A percentile compares a stretch with the other conserved stretches of the same genome.
Conservation (phyloP, 805 yeast genomes). For the Dipodascopsis tothii region DNA sequence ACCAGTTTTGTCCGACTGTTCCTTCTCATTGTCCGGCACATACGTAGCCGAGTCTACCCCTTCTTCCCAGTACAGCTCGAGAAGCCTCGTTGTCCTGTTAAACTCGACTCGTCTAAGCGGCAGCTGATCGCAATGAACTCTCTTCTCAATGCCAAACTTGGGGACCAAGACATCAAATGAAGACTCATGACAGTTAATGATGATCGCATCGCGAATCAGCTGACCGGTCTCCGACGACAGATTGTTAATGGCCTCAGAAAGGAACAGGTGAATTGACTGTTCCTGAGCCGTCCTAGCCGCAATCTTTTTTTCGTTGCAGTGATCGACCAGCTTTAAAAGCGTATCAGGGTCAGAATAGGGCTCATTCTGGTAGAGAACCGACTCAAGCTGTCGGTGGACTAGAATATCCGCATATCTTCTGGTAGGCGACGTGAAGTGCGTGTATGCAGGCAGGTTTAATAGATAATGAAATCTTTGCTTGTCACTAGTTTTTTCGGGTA, state of each 20-base stretch:
- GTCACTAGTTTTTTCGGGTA: slow-evolving; percentile 81
- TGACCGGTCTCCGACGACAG: slow-evolving; percentile 70
- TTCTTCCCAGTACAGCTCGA: slow-evolving; percentile 87
- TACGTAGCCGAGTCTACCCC: slow-evolving; percentile 89
- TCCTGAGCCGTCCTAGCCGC: slow-evolving; percentile 90
- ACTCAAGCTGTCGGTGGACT: slow-evolving; percentile 85
- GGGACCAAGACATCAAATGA: slow-evolving; percentile 90
- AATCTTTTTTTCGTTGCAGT: slow-evolving; percentile 91
- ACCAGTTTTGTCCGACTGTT: slow-evolving; percentile 66
- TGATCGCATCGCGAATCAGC: slow-evolving; percentile 74
- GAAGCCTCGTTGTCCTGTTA: slow-evolving; percentile 54
- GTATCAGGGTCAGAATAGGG: slow-evolving; percentile 10
- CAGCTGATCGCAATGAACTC: slow-evolving; percentile 95
- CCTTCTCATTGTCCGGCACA: slow-evolving; percentile 82
- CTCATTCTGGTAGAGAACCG: slow-evolving; percentile 42
- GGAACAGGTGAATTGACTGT: slow-evolving; percentile 80
- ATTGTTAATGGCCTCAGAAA: slow-evolving; percentile 76
- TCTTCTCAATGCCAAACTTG: slow-evolving; percentile 87
- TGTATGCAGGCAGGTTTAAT: slow-evolving; percentile 74
- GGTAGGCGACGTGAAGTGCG: slow-evolving; percentile 89
- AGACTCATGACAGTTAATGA: slow-evolving; percentile 87
- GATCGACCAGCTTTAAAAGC: slow-evolving; percentile 57
- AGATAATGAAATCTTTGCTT: slow-evolving; percentile 73
- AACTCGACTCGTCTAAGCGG: slow-evolving; percentile 90
- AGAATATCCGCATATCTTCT: slow-evolving; percentile 86